Conservation (phyloP, 2,329 filamentous ascomycete species). For the Fusarium sp. region DNA sequence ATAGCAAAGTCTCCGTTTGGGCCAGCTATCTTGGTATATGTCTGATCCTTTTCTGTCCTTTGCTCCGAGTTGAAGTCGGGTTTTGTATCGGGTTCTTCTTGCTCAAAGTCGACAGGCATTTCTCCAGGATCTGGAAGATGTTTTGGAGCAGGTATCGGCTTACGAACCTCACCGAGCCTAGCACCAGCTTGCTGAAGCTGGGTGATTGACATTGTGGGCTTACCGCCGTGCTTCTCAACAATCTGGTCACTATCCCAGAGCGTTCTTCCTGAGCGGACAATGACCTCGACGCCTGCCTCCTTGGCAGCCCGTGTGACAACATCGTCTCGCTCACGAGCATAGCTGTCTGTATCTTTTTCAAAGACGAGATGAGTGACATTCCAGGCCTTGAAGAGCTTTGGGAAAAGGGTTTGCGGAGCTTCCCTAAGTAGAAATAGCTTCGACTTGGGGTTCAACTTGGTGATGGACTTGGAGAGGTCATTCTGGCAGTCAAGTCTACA, state of each 20-base stretch:
- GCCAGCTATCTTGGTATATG: constrained; percentile 72
- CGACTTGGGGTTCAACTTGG: constrained; percentile 75
- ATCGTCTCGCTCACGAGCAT: constrained; percentile 73
- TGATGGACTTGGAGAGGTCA: constrained; percentile 75
- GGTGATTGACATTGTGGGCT: constrained; percentile 79
- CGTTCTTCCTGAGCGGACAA: constrained; percentile 74
- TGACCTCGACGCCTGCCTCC: constrained; percentile 74
- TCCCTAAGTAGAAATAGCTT: constrained; percentile 80
- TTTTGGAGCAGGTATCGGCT: constrained; percentile 70
- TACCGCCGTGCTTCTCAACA: constrained; percentile 72
- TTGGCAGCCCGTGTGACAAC: constrained; percentile 69
- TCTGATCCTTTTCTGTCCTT: constrained; percentile 65
- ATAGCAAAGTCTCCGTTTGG: constrained; percentile 76
- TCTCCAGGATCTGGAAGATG: constrained; percentile 74
- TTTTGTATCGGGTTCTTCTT: constrained; percentile 60
- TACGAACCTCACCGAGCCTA: constrained; percentile 71
- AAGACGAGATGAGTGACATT: constrained; percentile 81
- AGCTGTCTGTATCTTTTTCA: constrained; percentile 82
- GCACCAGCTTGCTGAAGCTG: constrained; percentile 74
- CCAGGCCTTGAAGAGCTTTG: constrained; percentile 80
- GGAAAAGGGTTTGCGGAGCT: constrained; percentile 76
- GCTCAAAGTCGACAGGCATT: constrained; percentile 69
- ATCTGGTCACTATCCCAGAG: constrained; percentile 80
- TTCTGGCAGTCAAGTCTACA: constrained; percentile 77
- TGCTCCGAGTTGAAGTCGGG: constrained; percentile 72